A percentile compares a stretch with the other conserved stretches of the same genome.
Conservation (phyloP, 129 eudicot genomes). For the Deinandra increscens region DNA sequence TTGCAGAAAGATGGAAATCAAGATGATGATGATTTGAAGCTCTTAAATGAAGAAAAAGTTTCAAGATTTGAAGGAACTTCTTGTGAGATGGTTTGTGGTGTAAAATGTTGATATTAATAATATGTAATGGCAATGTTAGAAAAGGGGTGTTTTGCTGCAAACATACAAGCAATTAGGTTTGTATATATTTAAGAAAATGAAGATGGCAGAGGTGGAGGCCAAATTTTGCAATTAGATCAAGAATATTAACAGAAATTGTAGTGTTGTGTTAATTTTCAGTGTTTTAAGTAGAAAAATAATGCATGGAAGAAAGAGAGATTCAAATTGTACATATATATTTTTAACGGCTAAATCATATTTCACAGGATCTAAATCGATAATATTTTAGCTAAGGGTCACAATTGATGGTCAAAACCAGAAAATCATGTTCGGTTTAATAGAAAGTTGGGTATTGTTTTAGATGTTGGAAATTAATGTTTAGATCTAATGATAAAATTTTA, state of each 20-base stretch:
- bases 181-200: constrained; percentile 16
- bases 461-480: no score
- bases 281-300: neutral
- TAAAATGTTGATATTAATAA: constrained; percentile 10
- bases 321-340: neutral
- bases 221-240: constrained; percentile 28
- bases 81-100: constrained; percentile 35
- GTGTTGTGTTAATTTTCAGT: neutral
- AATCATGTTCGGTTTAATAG: no score
- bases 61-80: constrained; percentile 21
- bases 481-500: no score
- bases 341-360: no score
- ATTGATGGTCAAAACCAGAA: no score
- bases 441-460: no score
- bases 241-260: neutral
- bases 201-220: constrained; percentile 17
- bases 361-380: no score
- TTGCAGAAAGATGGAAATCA: constrained; percentile 24
- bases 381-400: no score
- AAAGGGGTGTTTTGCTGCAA: neutral
- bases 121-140: constrained; percentile 10
- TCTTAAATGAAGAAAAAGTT: constrained; percentile 10
- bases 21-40: constrained; percentile 21
- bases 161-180: constrained; percentile 18
- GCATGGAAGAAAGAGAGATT: neutral